Conservation (phyloP, 1,284 basidiomycete genomes). For the Cyathus olla region DNA sequence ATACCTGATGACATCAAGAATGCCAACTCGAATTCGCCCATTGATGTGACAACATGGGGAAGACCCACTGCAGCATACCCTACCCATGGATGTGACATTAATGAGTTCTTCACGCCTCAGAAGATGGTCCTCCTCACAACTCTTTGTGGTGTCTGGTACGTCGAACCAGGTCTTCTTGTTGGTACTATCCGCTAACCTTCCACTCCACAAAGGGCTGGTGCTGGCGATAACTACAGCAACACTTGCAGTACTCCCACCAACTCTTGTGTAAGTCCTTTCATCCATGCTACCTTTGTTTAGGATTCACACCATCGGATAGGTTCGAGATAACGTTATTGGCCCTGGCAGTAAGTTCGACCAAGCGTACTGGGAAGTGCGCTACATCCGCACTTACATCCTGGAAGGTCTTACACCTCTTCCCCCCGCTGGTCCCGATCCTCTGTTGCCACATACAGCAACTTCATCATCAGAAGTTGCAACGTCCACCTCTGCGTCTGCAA, state of each 20-base stretch:
- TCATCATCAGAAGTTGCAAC: background rate
- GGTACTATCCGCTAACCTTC: background rate
- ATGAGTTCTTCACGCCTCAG: conserved; percentile 64
- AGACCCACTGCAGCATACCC: conserved; percentile 68
- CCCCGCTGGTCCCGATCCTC: conserved; percentile 1
- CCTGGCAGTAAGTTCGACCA: conserved; percentile 58
- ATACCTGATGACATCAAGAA: conserved; percentile 54
- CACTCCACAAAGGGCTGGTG: conserved; percentile 48
- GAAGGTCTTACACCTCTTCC: conserved; percentile 12
- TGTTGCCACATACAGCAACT: background rate
- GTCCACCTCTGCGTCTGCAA: background rate
- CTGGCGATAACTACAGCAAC: conserved; percentile 45
- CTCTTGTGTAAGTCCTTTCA: conserved; percentile 38
- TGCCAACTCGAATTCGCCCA: conserved; percentile 42
- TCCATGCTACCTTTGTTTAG: background rate
- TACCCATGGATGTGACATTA: conserved; percentile 57
- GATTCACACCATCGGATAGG: conserved; percentile 17
- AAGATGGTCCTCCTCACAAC: conserved; percentile 62
- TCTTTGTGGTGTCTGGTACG: conserved; percentile 53
- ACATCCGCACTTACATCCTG: conserved; percentile 46
- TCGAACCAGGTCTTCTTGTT: background rate
- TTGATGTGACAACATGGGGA: conserved; percentile 67
- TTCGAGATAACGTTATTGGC: conserved; percentile 44
- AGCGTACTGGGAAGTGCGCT: conserved; percentile 57
- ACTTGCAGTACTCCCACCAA: conserved; percentile 31